A percentile compares a stretch with the other conserved stretches of the same genome.
Conservation (phyloP, 2,329 filamentous ascomycete species). For the Aureobasidium musti region DNA sequence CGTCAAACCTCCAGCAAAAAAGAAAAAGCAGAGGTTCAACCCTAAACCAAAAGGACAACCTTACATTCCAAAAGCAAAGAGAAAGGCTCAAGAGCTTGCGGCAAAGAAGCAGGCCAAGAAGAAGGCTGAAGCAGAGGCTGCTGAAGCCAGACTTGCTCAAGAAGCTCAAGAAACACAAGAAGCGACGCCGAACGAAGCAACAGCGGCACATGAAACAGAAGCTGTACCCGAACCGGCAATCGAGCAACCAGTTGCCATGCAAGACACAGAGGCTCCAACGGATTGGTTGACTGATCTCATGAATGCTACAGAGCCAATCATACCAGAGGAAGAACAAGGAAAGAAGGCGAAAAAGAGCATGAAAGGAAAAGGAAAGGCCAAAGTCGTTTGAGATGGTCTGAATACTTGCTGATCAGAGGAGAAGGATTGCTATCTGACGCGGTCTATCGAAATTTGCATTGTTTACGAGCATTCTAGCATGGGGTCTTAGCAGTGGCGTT, state of each 20-base stretch:
- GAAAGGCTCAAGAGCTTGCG: neutral
- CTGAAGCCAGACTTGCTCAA: neutral
- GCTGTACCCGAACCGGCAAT: neutral
- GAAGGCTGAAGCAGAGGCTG: neutral
- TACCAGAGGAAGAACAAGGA: neutral
- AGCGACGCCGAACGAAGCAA: too few species aligned
- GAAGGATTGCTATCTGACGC: neutral
- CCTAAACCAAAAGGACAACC: constrained; percentile 18
- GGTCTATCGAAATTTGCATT: neutral
- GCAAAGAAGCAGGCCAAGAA: neutral
- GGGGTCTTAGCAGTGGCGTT: neutral
- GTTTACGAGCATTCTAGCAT: neutral
- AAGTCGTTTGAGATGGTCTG: neutral
- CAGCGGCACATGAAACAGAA: neutral
- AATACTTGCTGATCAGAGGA: too few species aligned
- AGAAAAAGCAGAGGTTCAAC: constrained; percentile 21
- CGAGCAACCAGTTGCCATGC: neutral
- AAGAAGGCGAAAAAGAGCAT: neutral
- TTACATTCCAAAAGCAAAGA: constrained; percentile 15
- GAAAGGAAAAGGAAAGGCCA: constrained; percentile 18
- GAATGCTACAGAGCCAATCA: constrained; percentile 1
- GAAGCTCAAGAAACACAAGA: neutral
- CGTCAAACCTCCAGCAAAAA: neutral
- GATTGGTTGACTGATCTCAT: constrained; percentile 21
- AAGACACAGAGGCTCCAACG: constrained; percentile 1